phyloP scores from a whole-genome alignment of 345 rosid species.

The Zanthoxylum bungeanum region DNA sequence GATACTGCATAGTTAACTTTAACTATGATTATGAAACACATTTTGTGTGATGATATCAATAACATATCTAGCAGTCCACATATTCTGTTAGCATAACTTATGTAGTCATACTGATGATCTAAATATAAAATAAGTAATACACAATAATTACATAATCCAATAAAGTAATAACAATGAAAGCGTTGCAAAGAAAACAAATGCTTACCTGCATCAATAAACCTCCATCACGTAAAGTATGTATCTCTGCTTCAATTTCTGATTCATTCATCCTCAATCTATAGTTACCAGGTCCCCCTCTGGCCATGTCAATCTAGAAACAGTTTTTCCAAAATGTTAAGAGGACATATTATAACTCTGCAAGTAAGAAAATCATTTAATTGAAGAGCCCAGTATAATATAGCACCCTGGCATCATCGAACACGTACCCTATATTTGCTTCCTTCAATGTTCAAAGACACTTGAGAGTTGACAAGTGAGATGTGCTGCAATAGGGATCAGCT shows the following conservation, averaged over 20 bases:
- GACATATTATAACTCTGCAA: constrained; percentile 4
- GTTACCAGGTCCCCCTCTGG: constrained; percentile 94
- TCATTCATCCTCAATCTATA: constrained; percentile 81
- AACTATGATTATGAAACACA: neutral
- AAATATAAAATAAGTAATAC: neutral
- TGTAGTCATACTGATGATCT: neutral
- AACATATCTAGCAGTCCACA: neutral
- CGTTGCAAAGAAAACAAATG: constrained; percentile 1
- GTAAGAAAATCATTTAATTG: constrained; percentile 1
- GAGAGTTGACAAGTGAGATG: constrained; percentile 92
- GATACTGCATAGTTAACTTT: neutral
- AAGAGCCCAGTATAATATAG: neutral
- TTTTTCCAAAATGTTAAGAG: constrained; percentile 17
- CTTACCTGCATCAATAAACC: constrained; percentile 99
- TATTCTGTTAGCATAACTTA: neutral
- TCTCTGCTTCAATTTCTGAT: constrained; percentile 92
- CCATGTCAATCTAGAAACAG: constrained; percentile 75
- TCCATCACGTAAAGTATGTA: constrained; percentile 98
- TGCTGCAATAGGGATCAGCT: constrained; percentile 55
- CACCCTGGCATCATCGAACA: constrained; percentile 13
- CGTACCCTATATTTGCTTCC: constrained; percentile 97
- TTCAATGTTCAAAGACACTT: constrained; percentile 96
- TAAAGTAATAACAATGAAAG: constrained; percentile 13
- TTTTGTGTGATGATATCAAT: neutral
- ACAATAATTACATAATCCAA: constrained; percentile 12